Evolutionary conservation across 768 basidiomycete species (phyloP).

Genomic region (Amanita phalloides): DNA sequence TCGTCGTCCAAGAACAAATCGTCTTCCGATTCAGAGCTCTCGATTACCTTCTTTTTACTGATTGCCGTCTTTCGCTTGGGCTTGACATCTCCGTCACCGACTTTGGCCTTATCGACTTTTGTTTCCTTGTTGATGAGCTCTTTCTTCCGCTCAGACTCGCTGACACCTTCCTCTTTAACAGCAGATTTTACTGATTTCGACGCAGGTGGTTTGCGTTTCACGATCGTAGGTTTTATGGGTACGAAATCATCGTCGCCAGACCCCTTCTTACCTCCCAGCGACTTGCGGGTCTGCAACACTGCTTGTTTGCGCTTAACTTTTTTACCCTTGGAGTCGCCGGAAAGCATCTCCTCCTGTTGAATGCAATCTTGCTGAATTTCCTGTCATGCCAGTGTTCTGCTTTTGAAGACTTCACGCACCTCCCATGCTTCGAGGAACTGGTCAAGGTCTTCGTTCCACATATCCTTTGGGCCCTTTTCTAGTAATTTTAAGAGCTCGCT

Average conservation of each 20-base stretch:
- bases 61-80: constrained; percentile 12
- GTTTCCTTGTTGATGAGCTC: constrained; percentile 10
- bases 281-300: constrained; percentile 36
- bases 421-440: constrained; percentile 77
- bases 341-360: constrained; percentile 33
- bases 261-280: constrained; percentile 25
- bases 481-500: constrained; percentile 68
- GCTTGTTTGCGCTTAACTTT: constrained; percentile 37
- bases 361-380: constrained; percentile 28
- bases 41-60: constrained; percentile 8
- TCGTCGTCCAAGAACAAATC: constrained; percentile 6
- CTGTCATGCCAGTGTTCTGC: not conserved
- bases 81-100: constrained; percentile 6
- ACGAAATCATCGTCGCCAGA: constrained; percentile 38
- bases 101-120: constrained; percentile 10
- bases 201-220: constrained; percentile 29
- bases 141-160: constrained; percentile 15
- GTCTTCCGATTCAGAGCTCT: constrained; percentile 11
- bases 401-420: constrained; percentile 30
- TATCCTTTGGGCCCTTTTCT: constrained; percentile 62
- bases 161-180: constrained; percentile 7
- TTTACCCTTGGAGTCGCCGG: constrained; percentile 34
- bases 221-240: constrained; percentile 31
- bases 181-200: constrained; percentile 18
- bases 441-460: constrained; percentile 91